Base-by-base conservation (phyloP, 805 yeast species). In the Cyberlindnera meyerae region DNA sequence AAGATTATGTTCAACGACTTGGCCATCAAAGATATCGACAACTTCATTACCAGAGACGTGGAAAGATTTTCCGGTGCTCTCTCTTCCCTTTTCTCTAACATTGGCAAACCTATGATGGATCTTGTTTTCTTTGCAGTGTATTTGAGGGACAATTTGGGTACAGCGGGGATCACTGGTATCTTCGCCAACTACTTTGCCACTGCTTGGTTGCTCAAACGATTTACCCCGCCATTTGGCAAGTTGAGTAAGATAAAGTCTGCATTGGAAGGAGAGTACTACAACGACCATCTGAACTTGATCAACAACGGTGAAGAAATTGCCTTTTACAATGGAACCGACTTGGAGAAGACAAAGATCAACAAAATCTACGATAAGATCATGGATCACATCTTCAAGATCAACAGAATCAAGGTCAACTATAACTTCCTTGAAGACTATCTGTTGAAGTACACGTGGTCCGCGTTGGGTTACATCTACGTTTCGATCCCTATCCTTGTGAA, bases 261-360 rank as follows among this genome's bases (percentile, higher is more conserved):
- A 34, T 71, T 88, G 22, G 96, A 89, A 63, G 96, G 96, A 32
- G 82, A 82, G 39, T 89, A 85, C 57, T 84, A 88, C 58, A 87
- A 84, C 49, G 82, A 84, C 48, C 95, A 89, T 56, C 65, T 87
- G 52, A 84, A 85, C 53, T 70, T 89, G 57, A 87, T 87, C 54
- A 81, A 82, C 40, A 89, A 89, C 53, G 81, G 88, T 53, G 97
- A 89, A 62, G 97, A 89, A 57, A 87, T 89, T 50, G 94, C 96
- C 0, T 89, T 89, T 55, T 89, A 88, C 58, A 88, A 88, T 55
- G 97, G 97, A 15, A 79, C 90, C 0, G 65, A 69, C 11, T 73
- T 88, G 41, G 97, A 89, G 60, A 82, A 80, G 52, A 52, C 61
- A 8, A 83, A 83, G 51, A 75, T 88, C 34, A 62, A 60, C 24